A percentile compares a stretch with the other conserved stretches of the same genome.
Conservation (phyloP, 345 rosid genomes). For the Carallia pectinifolia region DNA sequence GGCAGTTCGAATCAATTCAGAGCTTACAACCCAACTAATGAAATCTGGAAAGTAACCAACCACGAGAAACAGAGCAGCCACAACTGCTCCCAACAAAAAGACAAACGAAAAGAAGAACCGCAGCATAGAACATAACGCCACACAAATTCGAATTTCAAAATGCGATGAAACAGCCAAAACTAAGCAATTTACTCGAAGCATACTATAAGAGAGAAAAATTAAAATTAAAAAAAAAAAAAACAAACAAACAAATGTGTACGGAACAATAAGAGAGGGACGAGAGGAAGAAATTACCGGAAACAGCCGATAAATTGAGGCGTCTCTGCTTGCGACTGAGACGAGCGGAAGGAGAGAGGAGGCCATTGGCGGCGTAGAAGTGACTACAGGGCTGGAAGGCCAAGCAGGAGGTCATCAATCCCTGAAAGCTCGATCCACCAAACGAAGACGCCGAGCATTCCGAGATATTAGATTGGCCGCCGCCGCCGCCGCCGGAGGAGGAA, state of each 20-base stretch:
- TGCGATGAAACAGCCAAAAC: neutral
- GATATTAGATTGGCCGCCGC: neutral
- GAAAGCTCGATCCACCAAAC: slow-evolving; percentile 46
- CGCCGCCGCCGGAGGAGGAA: slow-evolving; percentile 5
- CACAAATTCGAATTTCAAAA: neutral
- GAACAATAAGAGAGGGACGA: neutral
- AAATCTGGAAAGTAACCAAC: too few relatives aligned
- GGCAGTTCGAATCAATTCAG: too few relatives aligned
- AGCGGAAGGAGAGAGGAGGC: slow-evolving; percentile 41
- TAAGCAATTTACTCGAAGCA: neutral
- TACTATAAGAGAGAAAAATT: neutral
- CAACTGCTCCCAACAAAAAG: neutral
- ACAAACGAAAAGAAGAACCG: neutral
- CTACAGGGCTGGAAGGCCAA: slow-evolving; percentile 68
- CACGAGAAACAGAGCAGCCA: too few relatives aligned
- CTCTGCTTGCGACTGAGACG: slow-evolving; percentile 17
- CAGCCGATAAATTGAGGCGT: slow-evolving; percentile 12
- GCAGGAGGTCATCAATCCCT: slow-evolving; percentile 53
- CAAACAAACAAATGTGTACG: neutral
- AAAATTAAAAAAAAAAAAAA: neutral
- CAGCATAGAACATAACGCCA: neutral
- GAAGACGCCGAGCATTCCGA: slow-evolving; percentile 26
- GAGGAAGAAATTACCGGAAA: slow-evolving; percentile 14
- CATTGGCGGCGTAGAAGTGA: slow-evolving; percentile 48
- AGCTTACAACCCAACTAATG: too few relatives aligned